Conservation (phyloP, 805 yeast species). For the Starmerella bacillaris region DNA sequence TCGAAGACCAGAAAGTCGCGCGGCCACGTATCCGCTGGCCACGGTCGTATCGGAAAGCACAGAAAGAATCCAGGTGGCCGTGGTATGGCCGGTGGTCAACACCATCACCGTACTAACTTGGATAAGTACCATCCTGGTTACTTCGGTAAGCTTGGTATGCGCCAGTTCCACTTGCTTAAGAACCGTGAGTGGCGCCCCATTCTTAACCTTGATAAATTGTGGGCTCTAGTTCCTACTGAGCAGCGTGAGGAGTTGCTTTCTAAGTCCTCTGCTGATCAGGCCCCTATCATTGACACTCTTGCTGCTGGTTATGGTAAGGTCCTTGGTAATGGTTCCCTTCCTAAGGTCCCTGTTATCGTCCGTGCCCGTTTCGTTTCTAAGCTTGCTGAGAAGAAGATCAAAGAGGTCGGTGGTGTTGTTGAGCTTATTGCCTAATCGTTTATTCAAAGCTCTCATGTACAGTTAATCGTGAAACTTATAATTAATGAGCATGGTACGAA, state of each 20-base stretch:
- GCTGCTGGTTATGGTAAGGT: slow-evolving; percentile 99
- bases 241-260: slow-evolving; percentile 87
- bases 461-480: too few relatives aligned
- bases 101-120: slow-evolving; percentile 99
- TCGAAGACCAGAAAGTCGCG: slow-evolving; percentile 99
- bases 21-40: slow-evolving; percentile 99
- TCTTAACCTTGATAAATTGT: slow-evolving; percentile 93
- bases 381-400: slow-evolving; percentile 99
- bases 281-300: slow-evolving; percentile 98
- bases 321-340: slow-evolving; percentile 97
- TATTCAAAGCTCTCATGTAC: background rate
- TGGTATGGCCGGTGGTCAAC: slow-evolving; percentile 99
- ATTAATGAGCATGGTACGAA: too few relatives aligned
- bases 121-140: slow-evolving; percentile 99
- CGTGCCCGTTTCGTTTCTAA: slow-evolving; percentile 98
- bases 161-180: slow-evolving; percentile 94
- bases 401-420: slow-evolving; percentile 99
- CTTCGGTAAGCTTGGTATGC: slow-evolving; percentile 99
- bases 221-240: slow-evolving; percentile 89
- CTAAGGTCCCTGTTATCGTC: slow-evolving; percentile 95
- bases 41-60: slow-evolving; percentile 99
- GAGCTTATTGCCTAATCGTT: slow-evolving; percentile 86
- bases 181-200: slow-evolving; percentile 96
- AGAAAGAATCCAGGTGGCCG: slow-evolving; percentile 99
- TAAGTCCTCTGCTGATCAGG: slow-evolving; percentile 69